These are phyloP conservation scores for Cladobotryum mycophilum DNA, from an alignment of 2,329 filamentous ascomycete genomes.

Conservation along the genomic window DNA sequence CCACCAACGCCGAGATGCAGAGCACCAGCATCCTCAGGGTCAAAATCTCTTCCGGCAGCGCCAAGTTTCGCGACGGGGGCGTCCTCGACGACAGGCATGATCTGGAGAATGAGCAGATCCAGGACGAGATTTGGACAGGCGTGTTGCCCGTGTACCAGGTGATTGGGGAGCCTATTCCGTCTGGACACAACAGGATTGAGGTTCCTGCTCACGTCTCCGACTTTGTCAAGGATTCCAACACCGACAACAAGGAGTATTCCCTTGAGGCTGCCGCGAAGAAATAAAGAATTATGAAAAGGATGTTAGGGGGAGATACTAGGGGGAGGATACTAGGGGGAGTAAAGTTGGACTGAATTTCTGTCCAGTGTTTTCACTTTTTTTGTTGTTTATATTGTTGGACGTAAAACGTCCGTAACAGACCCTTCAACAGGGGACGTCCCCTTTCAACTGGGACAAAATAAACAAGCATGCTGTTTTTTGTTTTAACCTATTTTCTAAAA, in stretches of 20 bases:
- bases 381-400: neutral
- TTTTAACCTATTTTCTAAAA: no score
- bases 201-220: constrained; percentile 56
- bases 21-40: constrained; percentile 68
- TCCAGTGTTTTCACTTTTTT: neutral
- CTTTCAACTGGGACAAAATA: no score
- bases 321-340: neutral
- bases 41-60: constrained; percentile 62
- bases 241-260: constrained; percentile 23
- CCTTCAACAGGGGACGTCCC: no score
- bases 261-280: constrained; percentile 21
- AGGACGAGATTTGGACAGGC: constrained; percentile 47
- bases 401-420: no score
- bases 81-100: constrained; percentile 51
- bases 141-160: constrained; percentile 57
- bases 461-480: no score
- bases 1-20: constrained; percentile 66
- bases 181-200: constrained; percentile 51
- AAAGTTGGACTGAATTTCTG: neutral
- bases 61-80: constrained; percentile 63
- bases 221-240: constrained; percentile 35
- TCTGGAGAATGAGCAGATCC: constrained; percentile 35
- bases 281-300: constrained; percentile 7
- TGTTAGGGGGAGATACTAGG: neutral
- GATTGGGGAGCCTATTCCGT: constrained; percentile 57